Evolutionary conservation across 148 eudicot genomes (phyloP).

Genomic region (Dysphania ambrosioides): DNA sequence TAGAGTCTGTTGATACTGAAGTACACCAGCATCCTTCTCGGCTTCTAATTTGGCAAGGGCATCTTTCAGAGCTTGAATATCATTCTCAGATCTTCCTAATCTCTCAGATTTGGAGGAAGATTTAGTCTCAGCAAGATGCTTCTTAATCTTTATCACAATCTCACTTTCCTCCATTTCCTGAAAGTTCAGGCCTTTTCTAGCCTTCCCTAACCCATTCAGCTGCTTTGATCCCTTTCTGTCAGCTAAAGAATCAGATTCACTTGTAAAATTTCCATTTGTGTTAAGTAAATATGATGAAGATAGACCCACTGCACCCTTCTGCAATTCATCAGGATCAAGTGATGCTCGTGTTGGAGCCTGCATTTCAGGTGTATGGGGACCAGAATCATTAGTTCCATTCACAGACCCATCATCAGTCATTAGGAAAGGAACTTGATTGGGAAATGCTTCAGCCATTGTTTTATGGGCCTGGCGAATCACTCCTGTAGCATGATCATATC

Average conservation of each 20-base stretch:
- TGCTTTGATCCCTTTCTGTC: conserved; percentile 37
- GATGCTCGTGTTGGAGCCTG: conserved; percentile 33
- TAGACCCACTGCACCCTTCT: conserved; percentile 36
- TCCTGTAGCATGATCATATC: conserved; percentile 82
- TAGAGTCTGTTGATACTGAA: conserved; percentile 57
- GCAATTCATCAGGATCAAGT: conserved; percentile 39
- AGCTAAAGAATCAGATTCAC: conserved; percentile 33
- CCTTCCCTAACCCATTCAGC: conserved; percentile 41
- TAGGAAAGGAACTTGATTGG: conserved; percentile 57
- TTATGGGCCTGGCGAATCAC: conserved; percentile 84
- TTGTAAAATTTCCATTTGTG: conserved; percentile 38
- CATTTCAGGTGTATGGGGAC: conserved; percentile 57
- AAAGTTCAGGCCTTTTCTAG: conserved; percentile 74
- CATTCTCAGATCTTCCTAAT: conserved; percentile 55
- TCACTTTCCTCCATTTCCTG: conserved; percentile 41
- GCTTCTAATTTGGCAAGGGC: conserved; percentile 72
- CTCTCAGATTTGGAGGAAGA: conserved; percentile 42
- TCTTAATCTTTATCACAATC: conserved; percentile 17
- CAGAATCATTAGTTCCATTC: conserved; percentile 39
- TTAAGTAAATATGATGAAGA: conserved; percentile 38
- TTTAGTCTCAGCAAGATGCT: conserved; percentile 19
- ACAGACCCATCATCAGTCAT: conserved; percentile 57
- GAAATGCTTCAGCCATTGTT: conserved; percentile 87
- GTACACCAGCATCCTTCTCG: conserved; percentile 70
- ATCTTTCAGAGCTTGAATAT: conserved; percentile 62